These are phyloP conservation scores for Diplodia mutila DNA, from an alignment of 2,329 filamentous ascomycete species.

Conservation along the genomic window DNA sequence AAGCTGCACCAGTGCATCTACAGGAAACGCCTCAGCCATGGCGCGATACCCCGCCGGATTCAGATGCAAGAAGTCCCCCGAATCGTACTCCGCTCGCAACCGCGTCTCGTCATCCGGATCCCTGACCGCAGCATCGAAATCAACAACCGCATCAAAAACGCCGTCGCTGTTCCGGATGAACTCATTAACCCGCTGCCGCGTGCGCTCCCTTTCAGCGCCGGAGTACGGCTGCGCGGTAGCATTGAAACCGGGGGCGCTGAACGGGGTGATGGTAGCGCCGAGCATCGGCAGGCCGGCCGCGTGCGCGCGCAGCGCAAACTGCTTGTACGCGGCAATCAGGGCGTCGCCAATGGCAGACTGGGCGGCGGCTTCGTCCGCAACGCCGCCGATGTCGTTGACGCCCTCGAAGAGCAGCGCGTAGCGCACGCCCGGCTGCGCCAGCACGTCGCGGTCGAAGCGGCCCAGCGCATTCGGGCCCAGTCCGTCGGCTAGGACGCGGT, in stretches of 20 bases:
- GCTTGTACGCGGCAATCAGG: conserved; percentile 61
- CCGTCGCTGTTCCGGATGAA: conserved; percentile 63
- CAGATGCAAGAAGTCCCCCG: conserved; percentile 68
- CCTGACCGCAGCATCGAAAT: conserved; percentile 63
- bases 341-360: conserved; percentile 55
- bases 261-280: conserved; percentile 69
- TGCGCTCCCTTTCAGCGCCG: conserved; percentile 54
- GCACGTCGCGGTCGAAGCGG: conserved; percentile 67
- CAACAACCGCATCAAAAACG: conserved; percentile 63
- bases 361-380: conserved; percentile 46
- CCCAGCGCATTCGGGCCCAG: conserved; percentile 64
- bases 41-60: conserved; percentile 63
- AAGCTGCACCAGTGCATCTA: conserved; percentile 55
- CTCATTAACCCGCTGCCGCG: conserved; percentile 61
- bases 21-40: conserved; percentile 62
- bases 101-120: conserved; percentile 55
- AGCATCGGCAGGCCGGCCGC: conserved; percentile 60
- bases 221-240: conserved; percentile 57
- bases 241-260: conserved; percentile 50
- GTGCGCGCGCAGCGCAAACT: conserved; percentile 61
- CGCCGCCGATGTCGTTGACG: conserved; percentile 69
- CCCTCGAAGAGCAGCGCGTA: conserved; percentile 70
- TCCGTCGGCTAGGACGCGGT: conserved; percentile 62
- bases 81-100: conserved; percentile 58
- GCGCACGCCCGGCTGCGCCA: conserved; percentile 60